Evolutionary conservation across 225 moss, liverwort and hornwort species (phyloP).

Genomic region (Physcomitrellopsis africana): DNA sequence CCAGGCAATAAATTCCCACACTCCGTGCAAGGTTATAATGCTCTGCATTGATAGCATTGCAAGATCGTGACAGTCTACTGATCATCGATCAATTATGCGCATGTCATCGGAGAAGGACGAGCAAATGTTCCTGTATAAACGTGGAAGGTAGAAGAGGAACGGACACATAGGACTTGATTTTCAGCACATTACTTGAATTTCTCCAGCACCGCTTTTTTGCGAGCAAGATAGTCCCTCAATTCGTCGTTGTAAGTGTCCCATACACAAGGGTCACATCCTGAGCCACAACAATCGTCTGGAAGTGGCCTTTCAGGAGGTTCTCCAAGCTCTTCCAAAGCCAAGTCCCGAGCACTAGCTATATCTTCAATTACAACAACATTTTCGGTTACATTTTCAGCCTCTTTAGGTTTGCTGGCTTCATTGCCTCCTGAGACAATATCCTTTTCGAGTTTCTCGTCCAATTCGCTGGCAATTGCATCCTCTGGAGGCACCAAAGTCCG

Average conservation of each 20-base stretch:
- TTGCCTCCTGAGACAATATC: conserved; percentile 17
- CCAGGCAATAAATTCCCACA: conserved; percentile 16
- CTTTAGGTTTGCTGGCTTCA: conserved; percentile 8
- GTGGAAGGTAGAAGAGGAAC: conserved; percentile 15
- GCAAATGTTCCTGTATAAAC: neutral
- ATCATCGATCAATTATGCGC: neutral
- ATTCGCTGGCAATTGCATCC: conserved; percentile 11
- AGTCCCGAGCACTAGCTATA: conserved; percentile 19
- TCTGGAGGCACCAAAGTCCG: conserved; percentile 21
- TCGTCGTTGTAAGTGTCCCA: conserved; percentile 97
- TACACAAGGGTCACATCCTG: conserved; percentile 84
- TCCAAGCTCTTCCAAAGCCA: conserved; percentile 70
- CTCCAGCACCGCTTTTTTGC: conserved; percentile 59
- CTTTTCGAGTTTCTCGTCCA: conserved; percentile 24
- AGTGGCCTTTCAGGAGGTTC: conserved; percentile 93
- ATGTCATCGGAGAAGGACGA: neutral
- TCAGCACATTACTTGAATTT: conserved; percentile 39
- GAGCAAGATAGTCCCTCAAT: conserved; percentile 69
- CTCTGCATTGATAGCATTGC: conserved; percentile 13
- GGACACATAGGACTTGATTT: conserved; percentile 5
- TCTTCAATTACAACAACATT: conserved; percentile 22
- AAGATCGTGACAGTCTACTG: neutral
- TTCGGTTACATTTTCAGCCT: conserved; percentile 19
- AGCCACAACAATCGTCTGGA: conserved; percentile 89
- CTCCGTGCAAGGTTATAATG: conserved; percentile 15